Percentiles rank a stretch among this genome's conserved stretches.
These are phyloP conservation scores for Teunomyces pallodes DNA, from an alignment of 805 yeast species.

Conservation along the genomic window DNA sequence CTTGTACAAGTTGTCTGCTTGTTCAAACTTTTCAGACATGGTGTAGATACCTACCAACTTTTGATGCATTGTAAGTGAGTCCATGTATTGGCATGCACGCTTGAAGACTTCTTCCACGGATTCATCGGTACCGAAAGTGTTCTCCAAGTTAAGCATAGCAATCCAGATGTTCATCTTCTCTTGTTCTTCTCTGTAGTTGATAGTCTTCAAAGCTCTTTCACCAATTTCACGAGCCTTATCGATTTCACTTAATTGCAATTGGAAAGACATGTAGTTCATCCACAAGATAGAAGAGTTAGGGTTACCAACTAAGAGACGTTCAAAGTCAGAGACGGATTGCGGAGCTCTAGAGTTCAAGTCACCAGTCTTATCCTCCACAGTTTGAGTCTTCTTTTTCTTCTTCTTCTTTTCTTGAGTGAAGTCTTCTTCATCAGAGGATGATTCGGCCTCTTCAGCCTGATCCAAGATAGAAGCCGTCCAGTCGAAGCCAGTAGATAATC, in stretches of 20 bases:
- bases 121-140: conserved; percentile 86
- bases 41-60: conserved; percentile 73
- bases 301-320: conserved; percentile 84
- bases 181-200: conserved; percentile 85
- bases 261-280: conserved; percentile 99
- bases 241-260: conserved; percentile 86
- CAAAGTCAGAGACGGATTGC: conserved; percentile 88
- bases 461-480: conserved; percentile 93
- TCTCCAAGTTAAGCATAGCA: conserved; percentile 90
- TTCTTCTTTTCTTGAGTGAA: conserved; percentile 52
- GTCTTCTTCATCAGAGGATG: conserved; percentile 54
- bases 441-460: conserved; percentile 62
- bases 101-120: conserved; percentile 76
- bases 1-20: conserved; percentile 69
- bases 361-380: conserved; percentile 77
- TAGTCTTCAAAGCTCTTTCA: conserved; percentile 87
- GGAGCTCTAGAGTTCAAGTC: conserved; percentile 84
- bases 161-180: conserved; percentile 96
- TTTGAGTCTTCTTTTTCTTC: conserved; percentile 45
- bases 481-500: conserved; percentile 86
- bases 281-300: conserved; percentile 92
- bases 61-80: conserved; percentile 75
- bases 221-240: conserved; percentile 94
- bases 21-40: conserved; percentile 65
- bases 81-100: conserved; percentile 89